A percentile compares a stretch with the other conserved stretches of the same genome.
These are phyloP conservation scores for Dalechampia spathulata DNA, from an alignment of 441 rosid species.

Conservation along the genomic window DNA sequence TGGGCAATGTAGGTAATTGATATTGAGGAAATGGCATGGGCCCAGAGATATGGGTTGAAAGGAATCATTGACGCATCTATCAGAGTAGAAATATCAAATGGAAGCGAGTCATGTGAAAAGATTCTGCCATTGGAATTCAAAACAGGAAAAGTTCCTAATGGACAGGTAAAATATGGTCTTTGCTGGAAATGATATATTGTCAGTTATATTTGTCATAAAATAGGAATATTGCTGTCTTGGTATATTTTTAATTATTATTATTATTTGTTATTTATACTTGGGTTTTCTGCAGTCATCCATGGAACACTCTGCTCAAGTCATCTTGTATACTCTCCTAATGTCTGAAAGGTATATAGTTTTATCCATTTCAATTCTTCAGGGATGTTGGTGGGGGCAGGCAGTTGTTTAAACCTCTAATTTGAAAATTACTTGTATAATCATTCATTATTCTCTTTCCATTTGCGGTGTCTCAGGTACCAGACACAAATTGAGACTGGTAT, in stretches of 20 bases:
- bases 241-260: slow-evolving; percentile 1
- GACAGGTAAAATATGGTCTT: slow-evolving; percentile 53
- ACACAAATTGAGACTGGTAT: slow-evolving; percentile 80
- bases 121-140: slow-evolving; percentile 93
- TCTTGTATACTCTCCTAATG: slow-evolving; percentile 96
- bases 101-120: slow-evolving; percentile 39
- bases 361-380: too few relatives aligned
- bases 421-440: slow-evolving; percentile 1
- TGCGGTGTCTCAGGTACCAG: slow-evolving; percentile 50
- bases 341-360: slow-evolving; percentile 71
- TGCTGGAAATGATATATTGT: slow-evolving; percentile 7
- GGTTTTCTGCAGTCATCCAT: slow-evolving; percentile 57
- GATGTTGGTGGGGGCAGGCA: background rate
- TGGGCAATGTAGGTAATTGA: slow-evolving; percentile 62
- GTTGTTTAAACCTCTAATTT: background rate
- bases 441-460: slow-evolving; percentile 14
- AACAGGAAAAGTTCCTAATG: slow-evolving; percentile 76
- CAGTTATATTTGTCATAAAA: slow-evolving; percentile 6
- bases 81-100: slow-evolving; percentile 50
- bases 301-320: slow-evolving; percentile 98
- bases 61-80: slow-evolving; percentile 97
- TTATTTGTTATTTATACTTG: slow-evolving; percentile 9
- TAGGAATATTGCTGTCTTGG: background rate
- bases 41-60: slow-evolving; percentile 94
- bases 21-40: slow-evolving; percentile 99